These are phyloP conservation scores for Wickerhamiella vanderwaltii DNA, from an alignment of 805 yeast genomes.

Conservation along the genomic window DNA sequence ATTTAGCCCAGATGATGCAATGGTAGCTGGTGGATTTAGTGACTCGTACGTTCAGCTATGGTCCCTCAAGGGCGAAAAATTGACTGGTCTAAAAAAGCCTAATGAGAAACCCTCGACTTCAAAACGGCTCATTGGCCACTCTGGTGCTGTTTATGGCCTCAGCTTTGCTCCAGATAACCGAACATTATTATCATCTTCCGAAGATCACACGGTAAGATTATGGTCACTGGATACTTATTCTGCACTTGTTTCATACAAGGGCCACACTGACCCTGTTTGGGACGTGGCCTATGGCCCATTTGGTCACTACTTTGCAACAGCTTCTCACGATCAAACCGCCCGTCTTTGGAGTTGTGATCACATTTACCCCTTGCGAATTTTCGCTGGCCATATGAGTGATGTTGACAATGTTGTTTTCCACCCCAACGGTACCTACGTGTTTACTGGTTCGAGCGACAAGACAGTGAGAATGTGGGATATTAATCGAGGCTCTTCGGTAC, in stretches of 20 bases:
- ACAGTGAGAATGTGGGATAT: conserved; percentile 98
- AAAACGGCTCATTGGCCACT: conserved; percentile 66
- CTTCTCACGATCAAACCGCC: conserved; percentile 95
- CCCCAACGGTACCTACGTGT: conserved; percentile 87
- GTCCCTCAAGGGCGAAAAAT: conserved; percentile 85
- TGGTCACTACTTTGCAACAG: conserved; percentile 97
- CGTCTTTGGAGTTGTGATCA: conserved; percentile 97
- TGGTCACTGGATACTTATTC: conserved; percentile 92
- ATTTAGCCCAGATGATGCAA: conserved; percentile 75
- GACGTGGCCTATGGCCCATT: conserved; percentile 88
- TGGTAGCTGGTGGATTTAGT: conserved; percentile 89
- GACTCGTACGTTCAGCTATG: conserved; percentile 84
- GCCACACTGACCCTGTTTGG: conserved; percentile 96
- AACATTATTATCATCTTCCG: conserved; percentile 70
- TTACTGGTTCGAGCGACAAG: conserved; percentile 92
- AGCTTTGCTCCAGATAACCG: conserved; percentile 85
- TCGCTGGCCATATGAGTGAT: conserved; percentile 95
- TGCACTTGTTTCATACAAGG: conserved; percentile 80
- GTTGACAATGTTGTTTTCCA: conserved; percentile 93
- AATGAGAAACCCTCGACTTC: conserved; percentile 26
- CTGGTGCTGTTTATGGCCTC: conserved; percentile 86
- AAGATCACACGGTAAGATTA: conserved; percentile 79
- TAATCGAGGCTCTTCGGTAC: conserved; percentile 71
- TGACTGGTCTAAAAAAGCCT: conserved; percentile 32
- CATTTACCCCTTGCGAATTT: conserved; percentile 85